Base-by-base conservation (phyloP, 2,329 filamentous ascomycete genomes). In the Diaporthe ampelina region DNA sequence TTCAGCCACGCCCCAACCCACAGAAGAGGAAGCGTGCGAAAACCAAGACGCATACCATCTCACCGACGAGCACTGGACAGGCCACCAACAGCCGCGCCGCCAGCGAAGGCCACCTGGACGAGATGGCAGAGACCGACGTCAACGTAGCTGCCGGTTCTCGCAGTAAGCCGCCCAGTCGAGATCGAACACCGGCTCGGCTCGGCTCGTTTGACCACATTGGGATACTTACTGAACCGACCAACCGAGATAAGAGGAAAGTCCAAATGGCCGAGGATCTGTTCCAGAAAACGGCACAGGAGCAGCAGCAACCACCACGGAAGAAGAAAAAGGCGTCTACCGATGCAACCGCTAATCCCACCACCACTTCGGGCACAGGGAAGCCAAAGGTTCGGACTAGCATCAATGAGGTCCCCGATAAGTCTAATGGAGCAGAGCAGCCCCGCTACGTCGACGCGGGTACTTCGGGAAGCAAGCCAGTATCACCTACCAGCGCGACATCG, bases 221-320 rank as follows among this genome's bases (percentile, higher is more conserved):
- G 5, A 91, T 92, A 77, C 82, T 92, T 73, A 92, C 90, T 0
- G 91, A 91, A 76, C 89, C 88, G 9, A 92, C 91, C 0, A 91
- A 93, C 76, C 88, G 91, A 40, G 91, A 93, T 76, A 93, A 93
- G 82, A 85, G 91, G 48, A 93, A 93, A 77, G 88, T 93, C 15
- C 89, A 90, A 26, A 91, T 91, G 87, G 87, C 92, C 0, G 91
- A 93, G 77, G 90, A 92, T 74, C 86, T 89, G 2, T 90, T 93
- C 80, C 87, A 90, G 72, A 90, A 87, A 29, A 90, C 91, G 88
- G 91, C 90, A 78, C 89, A 88, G 79, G 88, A 90, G 73, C 84
- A 87, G 74, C 88, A 84, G 50, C 84, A 69, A 43, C 80, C 79
- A 43, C 80, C 89, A 1, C 85, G 86, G 0, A 86, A 88, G 40